Evolutionary conservation across 345 rosid species (phyloP).

Genomic region (Rhodomyrtus tomentosa): DNA sequence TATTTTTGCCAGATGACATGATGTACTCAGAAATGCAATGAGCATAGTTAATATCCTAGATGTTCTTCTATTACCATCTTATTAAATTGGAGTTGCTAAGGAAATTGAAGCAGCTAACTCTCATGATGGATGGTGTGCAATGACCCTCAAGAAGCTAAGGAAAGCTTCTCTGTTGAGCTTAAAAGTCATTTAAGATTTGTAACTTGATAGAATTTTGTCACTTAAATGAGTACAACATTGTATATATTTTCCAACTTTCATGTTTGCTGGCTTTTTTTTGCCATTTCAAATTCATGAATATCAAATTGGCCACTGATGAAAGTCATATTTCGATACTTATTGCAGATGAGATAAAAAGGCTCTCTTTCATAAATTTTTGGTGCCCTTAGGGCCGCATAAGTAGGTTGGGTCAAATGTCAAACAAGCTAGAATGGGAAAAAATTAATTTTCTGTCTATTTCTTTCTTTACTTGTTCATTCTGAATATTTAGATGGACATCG

Average conservation of each 20-base stretch:
- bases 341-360: background rate
- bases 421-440: background rate
- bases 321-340: background rate
- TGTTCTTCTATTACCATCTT: background rate
- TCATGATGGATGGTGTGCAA: constrained; percentile 50
- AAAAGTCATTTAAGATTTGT: constrained; percentile 71
- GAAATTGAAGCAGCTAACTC: constrained; percentile 48
- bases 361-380: background rate
- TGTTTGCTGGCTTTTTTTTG: background rate
- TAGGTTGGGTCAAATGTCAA: background rate
- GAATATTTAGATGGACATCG: background rate
- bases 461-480: background rate
- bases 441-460: background rate
- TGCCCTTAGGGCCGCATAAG: background rate
- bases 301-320: background rate
- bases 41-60: no score
- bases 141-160: constrained; percentile 43
- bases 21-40: background rate
- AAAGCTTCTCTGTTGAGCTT: constrained; percentile 93
- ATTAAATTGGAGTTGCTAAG: constrained; percentile 8
- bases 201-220: background rate
- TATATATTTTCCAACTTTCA: background rate
- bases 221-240: background rate
- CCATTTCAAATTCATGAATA: background rate
- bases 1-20: background rate